Evolutionary conservation across 2,329 filamentous ascomycete species (phyloP).

Genomic region (Arthrobotrys conoides): DNA sequence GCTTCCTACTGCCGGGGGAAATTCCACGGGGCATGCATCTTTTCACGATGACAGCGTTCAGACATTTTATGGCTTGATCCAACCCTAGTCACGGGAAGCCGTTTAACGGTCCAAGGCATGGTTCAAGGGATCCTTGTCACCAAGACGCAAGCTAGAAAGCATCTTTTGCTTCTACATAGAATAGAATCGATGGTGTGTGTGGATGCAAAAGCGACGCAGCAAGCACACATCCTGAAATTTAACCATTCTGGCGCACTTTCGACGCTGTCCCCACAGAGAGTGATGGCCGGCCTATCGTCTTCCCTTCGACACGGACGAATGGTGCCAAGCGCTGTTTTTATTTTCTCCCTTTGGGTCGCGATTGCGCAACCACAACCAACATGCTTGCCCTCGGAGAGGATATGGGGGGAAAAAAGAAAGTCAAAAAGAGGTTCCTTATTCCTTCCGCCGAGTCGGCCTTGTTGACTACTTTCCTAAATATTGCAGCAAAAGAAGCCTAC

Average conservation of each 20-base stretch:
- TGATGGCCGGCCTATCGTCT: conserved; percentile 28
- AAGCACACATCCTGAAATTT: conserved; percentile 62
- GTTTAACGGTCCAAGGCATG: conserved; percentile 60
- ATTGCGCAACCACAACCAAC: conserved; percentile 59
- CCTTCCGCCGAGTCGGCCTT: conserved; percentile 53
- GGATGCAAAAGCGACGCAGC: conserved; percentile 57
- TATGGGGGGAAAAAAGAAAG: conserved; percentile 15
- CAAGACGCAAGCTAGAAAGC: conserved; percentile 51
- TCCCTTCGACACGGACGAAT: conserved; percentile 44
- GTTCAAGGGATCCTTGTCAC: conserved; percentile 54
- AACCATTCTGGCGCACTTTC: conserved; percentile 57
- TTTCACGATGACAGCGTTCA: conserved; percentile 26
- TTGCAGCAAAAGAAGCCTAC: neutral
- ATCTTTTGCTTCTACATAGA: conserved; percentile 27
- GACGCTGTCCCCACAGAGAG: conserved; percentile 28
- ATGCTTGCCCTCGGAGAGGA: conserved; percentile 31
- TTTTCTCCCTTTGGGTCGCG: conserved; percentile 48
- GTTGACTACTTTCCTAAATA: neutral
- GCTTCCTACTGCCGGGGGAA: conserved; percentile 25
- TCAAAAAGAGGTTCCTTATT: conserved; percentile 37
- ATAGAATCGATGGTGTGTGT: conserved; percentile 37
- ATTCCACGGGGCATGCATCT: conserved; percentile 19
- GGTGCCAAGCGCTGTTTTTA: conserved; percentile 37
- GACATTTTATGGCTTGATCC: conserved; percentile 52
- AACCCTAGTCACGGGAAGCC: conserved; percentile 60